These are phyloP conservation scores for Delitschia confertaspora DNA, from an alignment of 495 filamentous ascomycete species.

Conservation along the genomic window DNA sequence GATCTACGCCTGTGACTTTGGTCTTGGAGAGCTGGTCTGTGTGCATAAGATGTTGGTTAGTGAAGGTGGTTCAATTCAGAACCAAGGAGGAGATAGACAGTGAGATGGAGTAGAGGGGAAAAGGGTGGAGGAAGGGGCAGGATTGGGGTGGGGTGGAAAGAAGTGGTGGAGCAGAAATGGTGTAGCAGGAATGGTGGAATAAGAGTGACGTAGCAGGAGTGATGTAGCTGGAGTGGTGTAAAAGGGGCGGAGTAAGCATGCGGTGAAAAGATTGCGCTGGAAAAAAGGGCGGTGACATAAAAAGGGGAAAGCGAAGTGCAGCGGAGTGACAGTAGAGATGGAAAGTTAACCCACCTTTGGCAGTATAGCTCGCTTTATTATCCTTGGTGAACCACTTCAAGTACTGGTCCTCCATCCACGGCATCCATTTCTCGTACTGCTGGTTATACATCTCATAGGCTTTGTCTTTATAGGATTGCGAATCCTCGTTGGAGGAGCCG, in stretches of 20 bases:
- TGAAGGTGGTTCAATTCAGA: no score
- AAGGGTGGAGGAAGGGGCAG: no score
- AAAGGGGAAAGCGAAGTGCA: background rate
- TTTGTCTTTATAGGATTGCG: conserved; percentile 44
- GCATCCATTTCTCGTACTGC: conserved; percentile 64
- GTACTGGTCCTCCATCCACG: conserved; percentile 65
- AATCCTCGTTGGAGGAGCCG: conserved; percentile 1
- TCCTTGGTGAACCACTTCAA: conserved; percentile 62
- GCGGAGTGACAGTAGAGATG: background rate
- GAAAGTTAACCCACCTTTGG: conserved; percentile 42
- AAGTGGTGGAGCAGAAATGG: no score
- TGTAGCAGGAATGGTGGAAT: no score
- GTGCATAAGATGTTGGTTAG: conserved; percentile 5
- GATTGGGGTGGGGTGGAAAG: no score
- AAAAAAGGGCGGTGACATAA: background rate
- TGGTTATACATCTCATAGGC: conserved; percentile 50
- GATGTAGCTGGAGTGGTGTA: background rate
- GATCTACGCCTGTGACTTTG: conserved; percentile 54
- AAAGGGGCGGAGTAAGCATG: background rate
- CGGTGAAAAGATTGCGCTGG: background rate
- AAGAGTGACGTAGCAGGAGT: no score
- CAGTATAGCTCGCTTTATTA: conserved; percentile 59
- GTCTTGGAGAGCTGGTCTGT: conserved; percentile 57
- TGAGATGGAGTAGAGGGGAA: no score
- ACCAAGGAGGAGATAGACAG: no score